phyloP scores from a whole-genome alignment of 1,284 basidiomycete species.

The Cryptococcus deneoformans region DNA sequence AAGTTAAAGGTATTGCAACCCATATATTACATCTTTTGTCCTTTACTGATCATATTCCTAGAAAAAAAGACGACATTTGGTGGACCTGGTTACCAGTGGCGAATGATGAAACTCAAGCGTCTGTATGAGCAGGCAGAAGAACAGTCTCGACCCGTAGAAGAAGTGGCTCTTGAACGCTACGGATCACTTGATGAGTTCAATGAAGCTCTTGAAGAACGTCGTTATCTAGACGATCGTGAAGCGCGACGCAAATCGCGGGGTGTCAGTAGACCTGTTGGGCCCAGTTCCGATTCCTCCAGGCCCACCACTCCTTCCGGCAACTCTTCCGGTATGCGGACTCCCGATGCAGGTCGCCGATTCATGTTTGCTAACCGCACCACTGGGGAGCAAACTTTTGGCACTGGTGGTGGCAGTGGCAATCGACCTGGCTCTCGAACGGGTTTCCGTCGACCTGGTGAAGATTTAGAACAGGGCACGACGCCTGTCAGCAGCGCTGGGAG shows the following conservation, averaged over 20 bases:
- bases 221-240: conserved; percentile 76
- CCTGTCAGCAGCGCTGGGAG: conserved; percentile 25
- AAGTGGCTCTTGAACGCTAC: conserved; percentile 85
- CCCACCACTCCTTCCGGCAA: conserved; percentile 64
- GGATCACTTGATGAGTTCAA: conserved; percentile 79
- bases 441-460: conserved; percentile 72
- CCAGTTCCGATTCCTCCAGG: conserved; percentile 5
- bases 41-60: too few relatives aligned
- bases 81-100: conserved; percentile 90
- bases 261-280: conserved; percentile 16
- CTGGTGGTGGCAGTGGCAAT: conserved; percentile 9
- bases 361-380: conserved; percentile 43
- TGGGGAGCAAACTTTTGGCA: conserved; percentile 21
- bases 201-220: conserved; percentile 80
- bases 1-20: conserved; percentile 50
- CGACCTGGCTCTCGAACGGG: conserved; percentile 67
- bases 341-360: conserved; percentile 44
- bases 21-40: too few relatives aligned
- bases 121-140: conserved; percentile 88
- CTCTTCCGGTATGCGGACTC: conserved; percentile 43
- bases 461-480: conserved; percentile 49
- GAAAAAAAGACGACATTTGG: conserved; percentile 63
- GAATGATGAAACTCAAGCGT: conserved; percentile 92
- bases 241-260: conserved; percentile 54
- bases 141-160: conserved; percentile 66